Evolutionary conservation across 805 yeast species (phyloP).

Genomic region (Spathaspora girioi): DNA sequence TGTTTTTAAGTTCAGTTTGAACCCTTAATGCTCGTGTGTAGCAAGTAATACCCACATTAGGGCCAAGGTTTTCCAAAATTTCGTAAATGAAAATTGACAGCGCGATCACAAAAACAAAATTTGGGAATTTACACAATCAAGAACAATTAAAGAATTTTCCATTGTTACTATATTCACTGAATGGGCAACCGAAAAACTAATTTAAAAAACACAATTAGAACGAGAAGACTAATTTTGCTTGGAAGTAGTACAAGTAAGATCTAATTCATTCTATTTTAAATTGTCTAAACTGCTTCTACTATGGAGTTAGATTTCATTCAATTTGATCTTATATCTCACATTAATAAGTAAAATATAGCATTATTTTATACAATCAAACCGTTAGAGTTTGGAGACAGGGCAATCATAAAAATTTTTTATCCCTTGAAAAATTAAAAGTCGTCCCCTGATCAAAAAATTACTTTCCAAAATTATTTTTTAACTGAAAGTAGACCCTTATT

Average conservation of each 20-base stretch:
- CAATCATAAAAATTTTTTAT: not conserved
- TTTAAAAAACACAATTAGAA: not conserved
- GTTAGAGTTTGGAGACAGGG: not conserved
- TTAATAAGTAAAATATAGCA: too few relatives aligned
- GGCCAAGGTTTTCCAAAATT: not conserved
- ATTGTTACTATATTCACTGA: not conserved
- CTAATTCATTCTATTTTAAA: not conserved
- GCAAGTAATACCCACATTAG: not conserved
- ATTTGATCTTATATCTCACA: too few relatives aligned
- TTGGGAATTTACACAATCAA: not conserved
- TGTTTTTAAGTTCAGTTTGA: not conserved
- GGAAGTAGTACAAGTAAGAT: not conserved
- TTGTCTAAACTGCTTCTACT: too few relatives aligned
- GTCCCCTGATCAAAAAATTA: not conserved
- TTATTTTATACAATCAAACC: too few relatives aligned
- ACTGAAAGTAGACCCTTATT: too few relatives aligned
- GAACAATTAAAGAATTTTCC: not conserved
- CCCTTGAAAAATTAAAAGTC: not conserved
- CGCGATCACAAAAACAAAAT: not conserved
- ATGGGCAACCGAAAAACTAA: not conserved
- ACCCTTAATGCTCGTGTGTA: not conserved
- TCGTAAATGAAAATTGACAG: not conserved
- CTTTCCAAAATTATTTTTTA: not conserved
- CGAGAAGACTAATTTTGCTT: not conserved
- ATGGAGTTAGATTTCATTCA: too few relatives aligned